Percentiles rank a stretch among this genome's conserved stretches.
phyloP scores from a whole-genome alignment of 2,329 filamentous ascomycete species.

The Calonectria crousiana region DNA sequence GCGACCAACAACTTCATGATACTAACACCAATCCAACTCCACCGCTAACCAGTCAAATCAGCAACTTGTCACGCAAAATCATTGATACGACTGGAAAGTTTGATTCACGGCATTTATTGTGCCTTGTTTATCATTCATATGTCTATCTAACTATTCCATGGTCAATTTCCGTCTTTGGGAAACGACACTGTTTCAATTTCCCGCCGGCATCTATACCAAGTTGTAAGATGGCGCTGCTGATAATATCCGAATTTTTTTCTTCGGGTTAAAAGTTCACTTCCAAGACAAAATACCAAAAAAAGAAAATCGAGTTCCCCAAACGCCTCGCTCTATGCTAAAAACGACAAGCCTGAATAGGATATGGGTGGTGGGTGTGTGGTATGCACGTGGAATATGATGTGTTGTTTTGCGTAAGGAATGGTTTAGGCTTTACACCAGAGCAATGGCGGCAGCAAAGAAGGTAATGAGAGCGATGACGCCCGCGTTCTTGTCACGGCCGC shows the following conservation, averaged over 20 bases:
- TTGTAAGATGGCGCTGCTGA: background rate
- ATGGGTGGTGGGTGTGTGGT: slow-evolving; percentile 8
- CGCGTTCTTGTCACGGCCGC: slow-evolving; percentile 35
- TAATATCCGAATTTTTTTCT: background rate
- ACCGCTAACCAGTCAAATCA: slow-evolving; percentile 17
- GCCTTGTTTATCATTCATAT: slow-evolving; percentile 13
- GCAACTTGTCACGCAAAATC: background rate
- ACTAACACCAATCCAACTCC: background rate
- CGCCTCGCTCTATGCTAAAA: slow-evolving; percentile 41
- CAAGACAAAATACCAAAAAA: background rate
- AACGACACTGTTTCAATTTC: background rate
- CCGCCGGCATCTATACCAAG: background rate
- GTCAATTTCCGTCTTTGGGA: background rate
- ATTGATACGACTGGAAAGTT: background rate
- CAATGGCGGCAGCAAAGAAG: slow-evolving; percentile 56
- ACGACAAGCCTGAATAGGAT: slow-evolving; percentile 26
- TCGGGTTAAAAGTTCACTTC: background rate
- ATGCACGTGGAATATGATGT: slow-evolving; percentile 25
- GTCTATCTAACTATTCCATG: slow-evolving; percentile 6
- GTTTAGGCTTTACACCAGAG: slow-evolving; percentile 48
- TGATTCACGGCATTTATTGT: slow-evolving; percentile 13
- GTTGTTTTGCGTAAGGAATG: background rate
- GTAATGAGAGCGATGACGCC: slow-evolving; percentile 56
- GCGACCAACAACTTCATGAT: slow-evolving; percentile 33
- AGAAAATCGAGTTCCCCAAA: slow-evolving; percentile 30